Percentiles rank a stretch among this genome's conserved stretches.
Conservation (phyloP, 2,329 filamentous ascomycete species). For the Diaporthe helianthi region DNA sequence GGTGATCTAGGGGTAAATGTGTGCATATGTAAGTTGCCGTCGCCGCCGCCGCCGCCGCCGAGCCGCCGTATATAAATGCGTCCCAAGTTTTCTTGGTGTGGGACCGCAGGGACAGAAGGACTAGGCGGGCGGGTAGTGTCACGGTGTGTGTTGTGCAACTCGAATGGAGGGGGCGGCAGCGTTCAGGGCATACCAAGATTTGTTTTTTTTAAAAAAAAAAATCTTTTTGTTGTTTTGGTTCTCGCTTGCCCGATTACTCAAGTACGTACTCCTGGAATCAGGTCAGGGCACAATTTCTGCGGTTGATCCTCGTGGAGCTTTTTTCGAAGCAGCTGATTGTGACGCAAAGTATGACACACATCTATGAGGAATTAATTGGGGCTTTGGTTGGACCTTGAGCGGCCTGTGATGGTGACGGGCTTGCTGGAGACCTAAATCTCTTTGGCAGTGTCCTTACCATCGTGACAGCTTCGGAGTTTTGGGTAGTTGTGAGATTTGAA, state of each 20-base stretch:
- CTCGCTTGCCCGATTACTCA: no score
- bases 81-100: neutral
- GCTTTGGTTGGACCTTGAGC: neutral
- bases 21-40: neutral
- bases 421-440: neutral
- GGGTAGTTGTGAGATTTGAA: neutral
- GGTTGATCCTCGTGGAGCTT: neutral
- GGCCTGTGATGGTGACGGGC: neutral
- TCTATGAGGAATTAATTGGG: neutral
- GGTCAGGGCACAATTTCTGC: no score
- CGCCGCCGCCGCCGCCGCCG: neutral
- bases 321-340: neutral
- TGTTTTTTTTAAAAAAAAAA: no score
- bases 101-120: neutral
- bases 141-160: slow-evolving; percentile 2
- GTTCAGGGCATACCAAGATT: neutral
- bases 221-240: neutral
- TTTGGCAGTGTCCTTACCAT: neutral
- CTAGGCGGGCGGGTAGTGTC: neutral
- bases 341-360: neutral
- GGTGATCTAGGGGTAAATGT: slow-evolving; percentile 15
- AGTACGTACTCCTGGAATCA: no score
- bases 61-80: neutral
- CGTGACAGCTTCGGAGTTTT: neutral
- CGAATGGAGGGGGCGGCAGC: neutral